Base-by-base conservation (phyloP, 139 green algal genomes). In the Volvox africanus region DNA sequence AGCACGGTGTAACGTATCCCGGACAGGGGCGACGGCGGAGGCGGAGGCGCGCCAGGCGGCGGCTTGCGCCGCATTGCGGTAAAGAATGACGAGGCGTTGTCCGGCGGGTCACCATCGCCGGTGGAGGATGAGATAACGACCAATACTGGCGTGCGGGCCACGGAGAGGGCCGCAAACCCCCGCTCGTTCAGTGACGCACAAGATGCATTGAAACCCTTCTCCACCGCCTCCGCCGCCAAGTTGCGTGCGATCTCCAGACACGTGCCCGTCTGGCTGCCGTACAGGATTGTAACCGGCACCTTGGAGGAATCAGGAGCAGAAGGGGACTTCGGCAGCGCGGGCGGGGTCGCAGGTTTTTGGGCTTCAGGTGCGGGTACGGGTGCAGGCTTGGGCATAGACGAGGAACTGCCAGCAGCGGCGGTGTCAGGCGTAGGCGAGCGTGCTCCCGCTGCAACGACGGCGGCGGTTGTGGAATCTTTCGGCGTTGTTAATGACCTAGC, bases 241-340 rank as follows among this genome's bases (percentile, higher is more conserved):
- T 94, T 96, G 61, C 96, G 95, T 13, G 98, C 98, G 85, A 99
- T 99, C 93, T 99, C 98, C 69, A 95, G 87, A 0, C 94, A 93
- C 0, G 97, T 99, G 82, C 98, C 98, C 0, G 97, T 99, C 94
- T 99, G 98, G 20, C 97, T 99, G 13, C 93, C 98, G 91, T 98
- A 99, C 85, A 97, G 84, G 22, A 99, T 68, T 1, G 96, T 82
- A 16, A 94, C 90, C 11, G 89, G 84, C 16, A 76, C 35, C 81
- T 92, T 87, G n/a, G 44, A 68, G 0, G 68, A 37, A 26, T 35
- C 76, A 6, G 32, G 32, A 17, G 78, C 78, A 6, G 36, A 22
- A 68, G 32, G 9, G 44, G 21, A 26, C 32, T n/a, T 61, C 76
- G 17, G 76, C 76, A 20, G 32, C 21, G 32, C 76, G 73, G n/a